Conservation (phyloP, 257 asterid genomes). For the Gardenia jasminoides region DNA sequence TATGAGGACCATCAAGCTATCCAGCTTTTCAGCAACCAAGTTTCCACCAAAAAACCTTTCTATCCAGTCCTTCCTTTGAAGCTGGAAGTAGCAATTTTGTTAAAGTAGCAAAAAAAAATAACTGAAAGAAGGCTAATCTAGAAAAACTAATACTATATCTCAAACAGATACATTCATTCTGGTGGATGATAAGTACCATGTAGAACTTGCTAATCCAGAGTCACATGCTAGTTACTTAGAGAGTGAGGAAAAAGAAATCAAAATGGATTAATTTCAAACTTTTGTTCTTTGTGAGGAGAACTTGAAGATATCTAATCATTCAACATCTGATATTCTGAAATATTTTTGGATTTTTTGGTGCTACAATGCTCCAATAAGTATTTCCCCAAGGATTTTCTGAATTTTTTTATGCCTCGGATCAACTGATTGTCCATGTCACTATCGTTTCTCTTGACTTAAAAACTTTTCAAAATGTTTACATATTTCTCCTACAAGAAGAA, state of each 20-base stretch:
- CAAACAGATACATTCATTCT: neutral
- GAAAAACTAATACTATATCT: neutral
- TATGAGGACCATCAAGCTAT: conserved; percentile 75
- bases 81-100: conserved; percentile 43
- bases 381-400: neutral
- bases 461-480: neutral
- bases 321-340: neutral
- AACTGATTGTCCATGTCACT: neutral
- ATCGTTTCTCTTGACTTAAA: neutral
- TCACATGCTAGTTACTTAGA: neutral
- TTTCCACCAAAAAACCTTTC: conserved; percentile 56
- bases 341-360: neutral
- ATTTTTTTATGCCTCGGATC: neutral
- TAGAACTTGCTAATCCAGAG: neutral
- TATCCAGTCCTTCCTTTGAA: conserved; percentile 48
- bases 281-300: neutral
- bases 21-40: conserved; percentile 61
- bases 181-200: neutral
- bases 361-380: neutral
- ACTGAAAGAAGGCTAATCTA: neutral
- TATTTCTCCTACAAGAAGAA: neutral
- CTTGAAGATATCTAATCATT: neutral
- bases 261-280: neutral
- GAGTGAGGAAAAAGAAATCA: neutral
- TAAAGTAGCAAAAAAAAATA: conserved; percentile 1